Conservation (phyloP, 495 filamentous ascomycete genomes). For the Aspergillus homomorphus region DNA sequence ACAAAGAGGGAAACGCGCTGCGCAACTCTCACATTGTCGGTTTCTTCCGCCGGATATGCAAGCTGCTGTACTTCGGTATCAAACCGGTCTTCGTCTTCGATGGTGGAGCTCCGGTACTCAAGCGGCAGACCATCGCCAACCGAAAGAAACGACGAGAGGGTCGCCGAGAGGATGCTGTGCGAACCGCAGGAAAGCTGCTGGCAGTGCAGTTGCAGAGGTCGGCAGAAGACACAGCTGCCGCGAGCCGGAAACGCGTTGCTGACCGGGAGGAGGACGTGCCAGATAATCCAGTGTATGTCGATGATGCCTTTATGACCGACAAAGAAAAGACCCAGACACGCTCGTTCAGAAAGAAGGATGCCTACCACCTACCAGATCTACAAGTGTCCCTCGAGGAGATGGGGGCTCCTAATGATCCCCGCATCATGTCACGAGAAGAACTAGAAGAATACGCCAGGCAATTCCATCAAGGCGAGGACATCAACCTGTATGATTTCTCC, state of each 20-base stretch:
- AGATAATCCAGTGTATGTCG: conserved; percentile 79
- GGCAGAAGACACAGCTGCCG: conserved; percentile 78
- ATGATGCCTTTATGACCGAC: conserved; percentile 77
- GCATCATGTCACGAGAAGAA: conserved; percentile 92
- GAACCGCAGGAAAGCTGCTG: conserved; percentile 84
- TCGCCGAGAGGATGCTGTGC: conserved; percentile 83
- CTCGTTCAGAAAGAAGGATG: conserved; percentile 84
- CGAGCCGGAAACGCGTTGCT: conserved; percentile 45
- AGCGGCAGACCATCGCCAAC: conserved; percentile 81
- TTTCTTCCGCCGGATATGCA: conserved; percentile 97
- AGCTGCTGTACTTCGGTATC: conserved; percentile 94
- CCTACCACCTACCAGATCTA: conserved; percentile 88
- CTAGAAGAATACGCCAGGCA: conserved; percentile 88
- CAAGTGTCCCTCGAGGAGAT: conserved; percentile 71
- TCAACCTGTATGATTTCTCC: conserved; percentile 96
- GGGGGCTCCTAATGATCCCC: conserved; percentile 85
- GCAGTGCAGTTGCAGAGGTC: conserved; percentile 87
- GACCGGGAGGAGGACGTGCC: conserved; percentile 64
- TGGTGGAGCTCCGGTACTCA: conserved; percentile 86
- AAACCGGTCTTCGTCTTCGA: conserved; percentile 98
- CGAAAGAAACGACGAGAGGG: conserved; percentile 82
- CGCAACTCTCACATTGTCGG: conserved; percentile 93
- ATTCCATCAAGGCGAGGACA: conserved; percentile 89
- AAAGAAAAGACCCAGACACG: conserved; percentile 71
- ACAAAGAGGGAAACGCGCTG: conserved; percentile 95